Evolutionary conservation across 2,329 filamentous ascomycete species (phyloP), one percentile per base, ranked within the genome.

Genomic region (Alternaria rosae): DNA sequence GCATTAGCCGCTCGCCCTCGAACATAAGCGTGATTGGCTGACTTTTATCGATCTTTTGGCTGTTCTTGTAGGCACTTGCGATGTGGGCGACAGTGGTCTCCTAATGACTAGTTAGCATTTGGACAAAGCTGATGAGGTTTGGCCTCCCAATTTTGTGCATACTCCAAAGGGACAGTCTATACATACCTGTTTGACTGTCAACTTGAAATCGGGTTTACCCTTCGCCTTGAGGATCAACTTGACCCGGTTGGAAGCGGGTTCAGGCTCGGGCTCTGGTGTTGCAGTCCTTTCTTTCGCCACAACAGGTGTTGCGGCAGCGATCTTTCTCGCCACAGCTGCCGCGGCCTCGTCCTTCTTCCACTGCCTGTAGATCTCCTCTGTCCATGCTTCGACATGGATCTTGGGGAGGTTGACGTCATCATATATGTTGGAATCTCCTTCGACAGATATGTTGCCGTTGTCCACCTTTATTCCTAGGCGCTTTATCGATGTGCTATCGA

Each of bases 361-460:
- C 71, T 85, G 82, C 59, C 78, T 78, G 45, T 88, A 90, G 2
- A 86, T 78, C 11, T 91, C 87, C 8, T 88, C 83, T 0, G 91
- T 94, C 86, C 92, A 92, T 7, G 91, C 91, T 76, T 94, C 89
- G 65, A 97, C 85, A 67, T 91, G 86, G n/a, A 97, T 85, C 55
- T 86, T 85, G 8, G 83, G 79, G 12, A 70, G 44, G 20, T 74
- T 71, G 5, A 84, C 83, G 23, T 85, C 84, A 25, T 86, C 84
- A 55, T 86, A 85, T 2, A 85, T 84, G 21, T 83, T 82, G 6
- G 84, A 78, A n/a, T 74, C 69, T 55, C 75, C 74, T 42, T 79
- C 77, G 57, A 79, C 69, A 17, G 70, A 75, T 15, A 81, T 70
- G 38, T 70, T 76, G 0, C 83, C 80, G 28, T 79, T 72, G 2